These are phyloP conservation scores for Naganishia onofrii DNA, from an alignment of 768 basidiomycete species.

Conservation along the genomic window DNA sequence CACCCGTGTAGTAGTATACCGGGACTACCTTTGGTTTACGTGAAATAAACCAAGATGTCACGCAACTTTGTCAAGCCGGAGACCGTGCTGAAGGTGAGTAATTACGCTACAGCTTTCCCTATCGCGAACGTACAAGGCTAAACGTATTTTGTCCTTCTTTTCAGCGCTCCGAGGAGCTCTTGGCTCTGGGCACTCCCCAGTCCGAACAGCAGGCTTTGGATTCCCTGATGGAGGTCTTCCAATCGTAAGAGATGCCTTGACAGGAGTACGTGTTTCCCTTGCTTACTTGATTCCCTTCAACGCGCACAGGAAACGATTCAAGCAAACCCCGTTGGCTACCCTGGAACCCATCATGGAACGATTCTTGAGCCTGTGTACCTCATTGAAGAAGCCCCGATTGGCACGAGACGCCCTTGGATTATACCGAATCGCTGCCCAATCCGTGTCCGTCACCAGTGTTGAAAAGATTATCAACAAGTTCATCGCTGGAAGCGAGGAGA, in stretches of 20 bases:
- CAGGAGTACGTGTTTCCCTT: background rate
- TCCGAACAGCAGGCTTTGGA: slow-evolving; percentile 51
- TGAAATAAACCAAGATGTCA: slow-evolving; percentile 39
- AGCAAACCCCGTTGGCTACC: slow-evolving; percentile 78
- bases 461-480: slow-evolving; percentile 86
- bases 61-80: slow-evolving; percentile 51
- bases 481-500: slow-evolving; percentile 56
- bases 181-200: slow-evolving; percentile 48
- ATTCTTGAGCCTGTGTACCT: slow-evolving; percentile 93
- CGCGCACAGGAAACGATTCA: slow-evolving; percentile 70
- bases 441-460: slow-evolving; percentile 82
- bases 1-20: slow-evolving; percentile 21
- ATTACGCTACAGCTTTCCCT: too few relatives aligned
- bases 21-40: background rate
- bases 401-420: slow-evolving; percentile 95
- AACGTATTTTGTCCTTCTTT: background rate
- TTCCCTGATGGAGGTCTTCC: slow-evolving; percentile 49
- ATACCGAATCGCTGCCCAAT: slow-evolving; percentile 97
- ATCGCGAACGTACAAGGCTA: background rate
- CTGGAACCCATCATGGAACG: slow-evolving; percentile 94
- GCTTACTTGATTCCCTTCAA: background rate
- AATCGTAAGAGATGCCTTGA: slow-evolving; percentile 40
- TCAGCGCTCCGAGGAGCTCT: slow-evolving; percentile 51
- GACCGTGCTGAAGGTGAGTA: slow-evolving; percentile 52
- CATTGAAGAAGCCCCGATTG: slow-evolving; percentile 86